Evolutionary conservation across 2,329 filamentous ascomycete genomes (phyloP).

Genomic region (Podosphaera aphanis): DNA sequence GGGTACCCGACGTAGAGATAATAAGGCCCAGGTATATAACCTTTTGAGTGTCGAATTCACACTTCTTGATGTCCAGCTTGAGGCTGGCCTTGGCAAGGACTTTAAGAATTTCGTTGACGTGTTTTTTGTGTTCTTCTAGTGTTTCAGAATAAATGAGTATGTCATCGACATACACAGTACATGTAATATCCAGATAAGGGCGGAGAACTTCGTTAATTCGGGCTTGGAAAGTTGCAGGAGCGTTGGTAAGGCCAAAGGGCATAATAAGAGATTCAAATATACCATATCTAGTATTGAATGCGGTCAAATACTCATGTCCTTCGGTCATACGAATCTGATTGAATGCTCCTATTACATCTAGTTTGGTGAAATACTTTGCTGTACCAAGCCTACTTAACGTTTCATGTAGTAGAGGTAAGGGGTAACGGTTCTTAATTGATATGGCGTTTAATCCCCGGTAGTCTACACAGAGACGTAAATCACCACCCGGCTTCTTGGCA

Average conservation of each 20-base stretch:
- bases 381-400: background rate
- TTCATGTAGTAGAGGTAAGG: background rate
- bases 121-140: background rate
- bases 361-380: slow-evolving; percentile 1
- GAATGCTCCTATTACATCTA: background rate
- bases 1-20: background rate
- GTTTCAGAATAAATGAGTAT: background rate
- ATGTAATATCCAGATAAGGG: background rate
- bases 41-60: background rate
- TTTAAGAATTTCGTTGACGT: background rate
- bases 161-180: background rate
- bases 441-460: background rate
- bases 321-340: background rate
- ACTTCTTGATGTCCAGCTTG: background rate
- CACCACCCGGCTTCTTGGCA: background rate
- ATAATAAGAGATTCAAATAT: background rate
- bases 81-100: background rate
- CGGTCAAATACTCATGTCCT: background rate
- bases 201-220: background rate
- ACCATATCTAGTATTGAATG: background rate
- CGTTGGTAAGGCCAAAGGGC: background rate
- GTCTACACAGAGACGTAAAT: background rate
- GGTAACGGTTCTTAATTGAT: background rate
- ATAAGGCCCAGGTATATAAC: background rate
- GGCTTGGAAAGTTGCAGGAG: background rate